Conservation (phyloP, 164 flowering plant species). For the Taxillus chinensis region DNA sequence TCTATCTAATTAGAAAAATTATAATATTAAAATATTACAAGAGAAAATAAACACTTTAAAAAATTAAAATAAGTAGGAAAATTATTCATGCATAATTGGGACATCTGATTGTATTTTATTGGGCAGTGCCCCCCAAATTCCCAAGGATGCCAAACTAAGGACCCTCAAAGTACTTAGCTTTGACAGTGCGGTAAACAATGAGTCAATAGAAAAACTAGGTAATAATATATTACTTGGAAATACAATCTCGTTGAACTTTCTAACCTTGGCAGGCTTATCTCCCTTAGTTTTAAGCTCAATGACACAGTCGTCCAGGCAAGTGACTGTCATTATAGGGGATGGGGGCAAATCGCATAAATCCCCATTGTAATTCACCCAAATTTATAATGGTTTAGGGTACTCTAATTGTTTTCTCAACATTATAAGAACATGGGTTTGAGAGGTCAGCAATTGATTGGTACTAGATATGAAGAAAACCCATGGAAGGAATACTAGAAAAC, state of each 20-base stretch:
- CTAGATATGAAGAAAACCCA: conserved; percentile 18
- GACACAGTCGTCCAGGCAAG: conserved; percentile 29
- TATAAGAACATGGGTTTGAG: conserved; percentile 30
- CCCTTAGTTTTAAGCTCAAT: conserved; percentile 54
- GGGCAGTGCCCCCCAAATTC: conserved; percentile 64
- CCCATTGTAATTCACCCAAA: conserved; percentile 29
- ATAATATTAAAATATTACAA: too few species aligned
- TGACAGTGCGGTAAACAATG: conserved; percentile 47
- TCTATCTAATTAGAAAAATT: too few species aligned
- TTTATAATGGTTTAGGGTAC: conserved; percentile 27
- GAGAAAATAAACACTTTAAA: too few species aligned
- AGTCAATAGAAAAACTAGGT: conserved; percentile 46
- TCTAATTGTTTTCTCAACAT: conserved; percentile 56
- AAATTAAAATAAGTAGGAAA: too few species aligned
- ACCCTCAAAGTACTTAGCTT: conserved; percentile 40
- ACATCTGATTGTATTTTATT: conserved; percentile 61
- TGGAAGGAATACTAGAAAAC: conserved; percentile 17
- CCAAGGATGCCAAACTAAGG: conserved; percentile 46
- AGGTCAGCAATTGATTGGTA: conserved; percentile 28
- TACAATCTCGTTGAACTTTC: conserved; percentile 34
- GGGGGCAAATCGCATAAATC: conserved; percentile 33
- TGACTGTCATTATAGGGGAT: conserved; percentile 25
- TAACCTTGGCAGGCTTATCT: conserved; percentile 27
- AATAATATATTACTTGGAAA: conserved; percentile 39
- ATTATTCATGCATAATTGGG: too few species aligned